phyloP scores from a whole-genome alignment of 169 alveolate species.

The Cyclospora cayetanensis region DNA sequence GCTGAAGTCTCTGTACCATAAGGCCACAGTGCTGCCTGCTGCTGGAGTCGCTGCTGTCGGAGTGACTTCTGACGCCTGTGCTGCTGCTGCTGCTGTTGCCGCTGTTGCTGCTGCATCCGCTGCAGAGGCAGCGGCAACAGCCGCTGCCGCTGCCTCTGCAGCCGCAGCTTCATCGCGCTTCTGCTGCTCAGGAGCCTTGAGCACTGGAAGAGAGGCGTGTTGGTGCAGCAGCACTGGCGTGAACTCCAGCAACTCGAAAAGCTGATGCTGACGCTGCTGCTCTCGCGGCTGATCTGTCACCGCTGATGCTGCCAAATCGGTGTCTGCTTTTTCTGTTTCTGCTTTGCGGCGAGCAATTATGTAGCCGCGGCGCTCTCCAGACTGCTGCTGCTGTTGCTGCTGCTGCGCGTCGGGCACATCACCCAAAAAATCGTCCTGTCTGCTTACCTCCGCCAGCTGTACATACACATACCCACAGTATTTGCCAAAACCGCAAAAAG shows the following conservation, averaged over 20 bases:
- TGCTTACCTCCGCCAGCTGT: conserved; percentile 35
- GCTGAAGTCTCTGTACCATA: conserved; percentile 38
- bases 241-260: conserved; percentile 47
- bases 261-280: neutral
- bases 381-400: neutral
- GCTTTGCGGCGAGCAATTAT: conserved; percentile 6
- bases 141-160: neutral
- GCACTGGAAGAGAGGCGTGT: neutral
- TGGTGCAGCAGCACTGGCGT: conserved; percentile 59
- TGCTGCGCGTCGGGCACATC: neutral
- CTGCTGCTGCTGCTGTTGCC: neutral
- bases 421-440: conserved; percentile 13
- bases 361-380: neutral
- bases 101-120: neutral
- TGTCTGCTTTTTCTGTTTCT: neutral
- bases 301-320: neutral
- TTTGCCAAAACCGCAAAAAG: neutral
- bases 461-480: neutral
- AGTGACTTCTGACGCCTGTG: neutral
- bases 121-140: neutral
- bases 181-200: conserved; percentile 38
- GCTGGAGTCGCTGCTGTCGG: conserved; percentile 1
- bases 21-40: conserved; percentile 12
- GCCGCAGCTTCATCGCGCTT: neutral
- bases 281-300: neutral